Evolutionary conservation across 1,284 basidiomycete genomes (phyloP).

Genomic region (Fomitopsis pinicola): DNA sequence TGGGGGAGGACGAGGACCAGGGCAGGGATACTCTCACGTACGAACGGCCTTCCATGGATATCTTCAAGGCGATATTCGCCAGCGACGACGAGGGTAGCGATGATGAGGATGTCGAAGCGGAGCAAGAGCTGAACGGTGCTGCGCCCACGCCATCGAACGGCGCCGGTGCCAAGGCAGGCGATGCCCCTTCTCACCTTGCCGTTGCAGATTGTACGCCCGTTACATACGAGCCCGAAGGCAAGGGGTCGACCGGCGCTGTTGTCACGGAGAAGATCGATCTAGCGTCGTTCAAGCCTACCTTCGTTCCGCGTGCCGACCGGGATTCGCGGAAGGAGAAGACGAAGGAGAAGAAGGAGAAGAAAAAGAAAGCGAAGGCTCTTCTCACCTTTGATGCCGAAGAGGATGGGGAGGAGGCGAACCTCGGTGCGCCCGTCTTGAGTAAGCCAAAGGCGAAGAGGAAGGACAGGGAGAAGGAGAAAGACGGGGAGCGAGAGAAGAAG

Average conservation of each 20-base stretch:
- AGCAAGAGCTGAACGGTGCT: constrained; percentile 2
- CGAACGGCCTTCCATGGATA: constrained; percentile 82
- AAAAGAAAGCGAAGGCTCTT: constrained; percentile 40
- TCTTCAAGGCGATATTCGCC: constrained; percentile 95
- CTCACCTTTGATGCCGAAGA: constrained; percentile 72
- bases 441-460: constrained; percentile 31
- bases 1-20: constrained; percentile 85
- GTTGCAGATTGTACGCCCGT: constrained; percentile 3
- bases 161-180: neutral
- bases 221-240: constrained; percentile 9
- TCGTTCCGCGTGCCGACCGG: constrained; percentile 54
- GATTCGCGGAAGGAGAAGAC: constrained; percentile 28
- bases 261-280: constrained; percentile 45
- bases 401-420: constrained; percentile 32
- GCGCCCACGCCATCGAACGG: constrained; percentile 5
- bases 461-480: constrained; percentile 23
- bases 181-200: constrained; percentile 7
- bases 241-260: constrained; percentile 10
- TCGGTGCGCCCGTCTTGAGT: constrained; percentile 35
- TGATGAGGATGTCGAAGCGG: constrained; percentile 44
- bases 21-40: constrained; percentile 85
- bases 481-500: constrained; percentile 31
- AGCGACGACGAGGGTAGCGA: constrained; percentile 83
- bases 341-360: constrained; percentile 36
- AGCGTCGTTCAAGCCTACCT: constrained; percentile 75